phyloP scores from a whole-genome alignment of 148 eudicot species.

The Rhododendron kiyosumense region DNA sequence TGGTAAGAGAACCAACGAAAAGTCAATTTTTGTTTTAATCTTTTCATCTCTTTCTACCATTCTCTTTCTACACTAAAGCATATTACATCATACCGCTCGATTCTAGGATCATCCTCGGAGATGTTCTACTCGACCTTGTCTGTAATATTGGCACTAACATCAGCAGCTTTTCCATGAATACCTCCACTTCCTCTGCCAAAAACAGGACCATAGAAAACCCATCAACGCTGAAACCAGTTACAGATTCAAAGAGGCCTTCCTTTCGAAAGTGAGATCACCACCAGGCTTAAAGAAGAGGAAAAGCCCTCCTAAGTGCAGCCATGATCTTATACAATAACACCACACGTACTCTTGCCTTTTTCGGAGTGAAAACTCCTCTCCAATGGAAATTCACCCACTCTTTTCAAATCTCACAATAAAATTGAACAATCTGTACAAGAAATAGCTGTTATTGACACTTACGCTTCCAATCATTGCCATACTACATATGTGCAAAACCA shows the following conservation, averaged over 20 bases:
- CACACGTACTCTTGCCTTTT: no score
- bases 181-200: slow-evolving; percentile 93
- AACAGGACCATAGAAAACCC: slow-evolving; percentile 86
- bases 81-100: slow-evolving; percentile 50
- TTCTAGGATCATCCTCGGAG: slow-evolving; percentile 85
- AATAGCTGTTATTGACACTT: no score
- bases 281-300: no score
- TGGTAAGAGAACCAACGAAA: no score
- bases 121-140: slow-evolving; percentile 86
- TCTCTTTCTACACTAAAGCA: not conserved
- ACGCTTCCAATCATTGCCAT: slow-evolving; percentile 57
- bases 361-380: no score
- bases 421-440: not conserved
- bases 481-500: slow-evolving; percentile 66
- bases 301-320: no score
- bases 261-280: no score
- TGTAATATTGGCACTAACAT: slow-evolving; percentile 91
- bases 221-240: slow-evolving; percentile 27
- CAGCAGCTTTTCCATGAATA: slow-evolving; percentile 6
- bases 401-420: no score
- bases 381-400: no score
- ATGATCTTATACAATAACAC: no score
- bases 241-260: no score
- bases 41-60: not conserved
- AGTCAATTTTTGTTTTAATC: no score